Evolutionary conservation across 768 basidiomycete species (phyloP).

Genomic region (Leccinum rimulosum): DNA sequence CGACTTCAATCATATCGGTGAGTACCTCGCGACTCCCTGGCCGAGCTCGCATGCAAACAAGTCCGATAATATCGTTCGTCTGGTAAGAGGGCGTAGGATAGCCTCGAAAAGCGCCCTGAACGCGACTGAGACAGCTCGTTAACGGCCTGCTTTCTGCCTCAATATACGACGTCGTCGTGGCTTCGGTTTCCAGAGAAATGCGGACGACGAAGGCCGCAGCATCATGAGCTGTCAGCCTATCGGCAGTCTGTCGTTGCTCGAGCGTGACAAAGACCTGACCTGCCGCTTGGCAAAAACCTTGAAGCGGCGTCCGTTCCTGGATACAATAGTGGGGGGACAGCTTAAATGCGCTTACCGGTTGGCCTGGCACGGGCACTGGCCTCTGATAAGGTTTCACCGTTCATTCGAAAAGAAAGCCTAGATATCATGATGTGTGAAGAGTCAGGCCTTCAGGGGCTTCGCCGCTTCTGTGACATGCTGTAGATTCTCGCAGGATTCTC

Average conservation of each 20-base stretch:
- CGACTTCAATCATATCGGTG: background rate
- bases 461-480: constrained; percentile 5
- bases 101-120: background rate
- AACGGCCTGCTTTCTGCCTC: background rate
- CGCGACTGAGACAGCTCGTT: background rate
- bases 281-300: background rate
- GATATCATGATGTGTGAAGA: background rate
- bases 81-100: background rate
- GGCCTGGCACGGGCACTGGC: background rate
- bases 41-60: background rate
- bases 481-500: background rate
- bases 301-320: background rate
- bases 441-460: background rate
- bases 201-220: background rate
- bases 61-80: background rate
- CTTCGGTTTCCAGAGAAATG: background rate
- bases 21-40: background rate
- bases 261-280: background rate
- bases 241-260: background rate
- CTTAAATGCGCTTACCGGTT: background rate
- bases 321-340: background rate
- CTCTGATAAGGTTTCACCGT: background rate
- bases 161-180: background rate
- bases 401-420: background rate
- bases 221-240: background rate